These are phyloP conservation scores for Beauveria sp. DNA, from an alignment of 2,329 filamentous ascomycete genomes.

Conservation along the genomic window DNA sequence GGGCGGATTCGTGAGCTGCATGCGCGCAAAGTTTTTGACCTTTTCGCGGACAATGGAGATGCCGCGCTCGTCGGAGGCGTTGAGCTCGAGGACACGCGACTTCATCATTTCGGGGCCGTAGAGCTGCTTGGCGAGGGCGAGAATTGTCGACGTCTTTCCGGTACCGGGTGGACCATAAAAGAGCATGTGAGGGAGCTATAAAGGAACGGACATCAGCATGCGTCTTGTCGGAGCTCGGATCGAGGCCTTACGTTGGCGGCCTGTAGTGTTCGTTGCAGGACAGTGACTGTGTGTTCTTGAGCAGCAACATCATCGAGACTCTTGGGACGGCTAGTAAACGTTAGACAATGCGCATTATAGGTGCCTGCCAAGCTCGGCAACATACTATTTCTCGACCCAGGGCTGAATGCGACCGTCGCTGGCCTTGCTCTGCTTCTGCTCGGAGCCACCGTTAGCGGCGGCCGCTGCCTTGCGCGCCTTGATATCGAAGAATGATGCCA, in stretches of 20 bases:
- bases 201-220: slow-evolving; percentile 12
- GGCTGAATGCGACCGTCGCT: slow-evolving; percentile 64
- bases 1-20: slow-evolving; percentile 81
- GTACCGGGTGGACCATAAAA: slow-evolving; percentile 98
- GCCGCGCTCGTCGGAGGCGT: slow-evolving; percentile 96
- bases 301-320: slow-evolving; percentile 90
- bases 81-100: slow-evolving; percentile 93
- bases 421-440: slow-evolving; percentile 57
- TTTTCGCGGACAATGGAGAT: slow-evolving; percentile 96
- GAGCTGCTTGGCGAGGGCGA: slow-evolving; percentile 93
- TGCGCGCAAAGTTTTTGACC: slow-evolving; percentile 95
- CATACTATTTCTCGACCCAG: slow-evolving; percentile 99
- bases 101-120: slow-evolving; percentile 93
- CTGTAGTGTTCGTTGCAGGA: slow-evolving; percentile 87
- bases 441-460: slow-evolving; percentile 51
- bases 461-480: slow-evolving; percentile 81
- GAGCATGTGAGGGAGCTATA: slow-evolving; percentile 89
- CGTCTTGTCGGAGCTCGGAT: not conserved
- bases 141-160: slow-evolving; percentile 95
- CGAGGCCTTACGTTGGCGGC: slow-evolving; percentile 64
- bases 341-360: not conserved
- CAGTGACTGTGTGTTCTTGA: slow-evolving; percentile 92
- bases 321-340: slow-evolving; percentile 68
- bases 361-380: slow-evolving; percentile 7
- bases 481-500: slow-evolving; percentile 93